Base-by-base conservation (phyloP, 179 eudicot genomes). In the Monotropa hypopitys region DNA sequence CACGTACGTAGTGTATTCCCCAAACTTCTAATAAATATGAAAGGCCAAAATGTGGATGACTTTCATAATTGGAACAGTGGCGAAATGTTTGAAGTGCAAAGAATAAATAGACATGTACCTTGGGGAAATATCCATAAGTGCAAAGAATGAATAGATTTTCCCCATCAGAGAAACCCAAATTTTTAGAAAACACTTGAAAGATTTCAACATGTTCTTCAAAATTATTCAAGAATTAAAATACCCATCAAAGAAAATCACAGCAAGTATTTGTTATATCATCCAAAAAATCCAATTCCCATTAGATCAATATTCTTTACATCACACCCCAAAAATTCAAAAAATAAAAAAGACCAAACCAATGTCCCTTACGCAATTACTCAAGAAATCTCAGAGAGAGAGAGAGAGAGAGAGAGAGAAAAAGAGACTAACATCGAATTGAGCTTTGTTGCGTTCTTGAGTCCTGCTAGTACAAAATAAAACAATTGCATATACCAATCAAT, bases 51-150 rank as follows among this genome's bases (percentile, higher is more conserved):
- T 57, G 23, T 5, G 12, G 3, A 57, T 12, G 53, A 7, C 2
- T 4, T 38, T 38, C n/a, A 75, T 57, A 7, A 32, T 8, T 32
- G 50, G 47, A 73, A 4, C 46, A 50, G 35, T 18, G 9, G 30
- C 35, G 45, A 73, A 54, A 53, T 40, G 21, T 50, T 50, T 16
- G 7, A 43, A 45, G 11, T 33, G 5, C 4, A 73, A 33, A 3
- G 51, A 21, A n/a, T n/a, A n/a, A n/a, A n/a, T n/a, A n/a, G n/a
- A 3, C 21, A 26, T 42, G 20, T 75, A 83, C 88, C 82, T 75
- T 78, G 0, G 85, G 88, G 23, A 83, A 73, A 30, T 7, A 15
- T n/a, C 88, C 67, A 20, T 18, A 46, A 82, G 46, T 21, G 26
- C 9, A 40, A n/a, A 28, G 11, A 79, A 76, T 26, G 5, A 57